A percentile compares a stretch with the other conserved stretches of the same genome.
Evolutionary conservation across 306 rosid species (phyloP).

Genomic region (Dalbergia cochinchinensis): DNA sequence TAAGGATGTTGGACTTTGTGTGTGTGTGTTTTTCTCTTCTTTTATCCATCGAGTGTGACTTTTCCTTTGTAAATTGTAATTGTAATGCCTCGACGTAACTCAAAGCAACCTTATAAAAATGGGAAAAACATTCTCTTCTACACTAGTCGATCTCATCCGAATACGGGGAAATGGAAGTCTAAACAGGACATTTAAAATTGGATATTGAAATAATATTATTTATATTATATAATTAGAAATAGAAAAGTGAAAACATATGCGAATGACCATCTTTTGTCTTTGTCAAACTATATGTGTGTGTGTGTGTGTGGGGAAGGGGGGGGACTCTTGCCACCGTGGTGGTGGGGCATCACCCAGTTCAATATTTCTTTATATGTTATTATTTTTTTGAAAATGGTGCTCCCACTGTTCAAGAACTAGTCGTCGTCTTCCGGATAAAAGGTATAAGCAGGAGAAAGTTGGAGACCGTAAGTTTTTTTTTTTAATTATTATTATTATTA

Average conservation of each 20-base stretch:
- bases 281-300: conserved; percentile 40
- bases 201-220: too few species aligned
- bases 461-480: conserved; percentile 27
- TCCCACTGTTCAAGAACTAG: conserved; percentile 32
- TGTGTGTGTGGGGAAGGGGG: not conserved
- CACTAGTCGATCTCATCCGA: too few species aligned
- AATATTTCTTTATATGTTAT: not conserved
- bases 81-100: conserved; percentile 14
- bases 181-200: too few species aligned
- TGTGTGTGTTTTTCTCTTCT: not conserved
- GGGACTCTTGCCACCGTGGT: conserved; percentile 41
- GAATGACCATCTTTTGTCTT: conserved; percentile 52
- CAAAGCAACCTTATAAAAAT: not conserved
- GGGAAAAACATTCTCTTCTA: not conserved
- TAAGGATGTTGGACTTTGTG: conserved; percentile 40
- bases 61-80: conserved; percentile 23
- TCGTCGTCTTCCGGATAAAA: conserved; percentile 16
- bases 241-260: conserved; percentile 43
- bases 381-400: conserved; percentile 11
- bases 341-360: conserved; percentile 54
- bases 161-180: too few species aligned
- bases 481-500: not conserved
- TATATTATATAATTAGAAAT: not conserved
- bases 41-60: not conserved
- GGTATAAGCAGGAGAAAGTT: conserved; percentile 25